phyloP scores from a whole-genome alignment of 257 asterid species.

The Asclepias syriaca region DNA sequence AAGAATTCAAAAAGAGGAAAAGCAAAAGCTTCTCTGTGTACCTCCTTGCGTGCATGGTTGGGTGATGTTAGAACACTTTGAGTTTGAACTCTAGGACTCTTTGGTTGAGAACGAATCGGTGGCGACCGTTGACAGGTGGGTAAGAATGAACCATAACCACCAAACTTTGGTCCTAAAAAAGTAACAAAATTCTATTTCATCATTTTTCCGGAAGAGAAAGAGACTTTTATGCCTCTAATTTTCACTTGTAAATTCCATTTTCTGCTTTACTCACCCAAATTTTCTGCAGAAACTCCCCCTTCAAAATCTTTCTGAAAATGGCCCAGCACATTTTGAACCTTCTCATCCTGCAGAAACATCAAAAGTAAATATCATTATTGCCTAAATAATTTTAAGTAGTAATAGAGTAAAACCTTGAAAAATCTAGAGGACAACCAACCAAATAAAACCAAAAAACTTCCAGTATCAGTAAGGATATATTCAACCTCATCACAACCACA shows the following conservation, averaged over 20 bases:
- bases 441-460: not conserved
- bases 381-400: not conserved
- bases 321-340: conserved; percentile 78
- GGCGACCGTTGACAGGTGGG: conserved; percentile 79
- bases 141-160: conserved; percentile 91
- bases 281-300: conserved; percentile 78
- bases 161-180: conserved; percentile 70
- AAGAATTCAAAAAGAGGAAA: conserved; percentile 17
- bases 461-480: not conserved
- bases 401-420: not conserved
- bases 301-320: conserved; percentile 91
- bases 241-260: conserved; percentile 13
- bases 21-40: conserved; percentile 23
- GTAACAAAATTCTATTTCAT: conserved; percentile 24
- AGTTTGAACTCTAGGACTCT: conserved; percentile 59
- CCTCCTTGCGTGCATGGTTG: conserved; percentile 42
- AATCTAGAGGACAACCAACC: not conserved
- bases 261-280: conserved; percentile 61
- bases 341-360: conserved; percentile 51
- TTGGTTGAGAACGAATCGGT: conserved; percentile 49
- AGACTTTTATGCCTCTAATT: conserved; percentile 10
- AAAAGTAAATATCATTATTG: conserved; percentile 4
- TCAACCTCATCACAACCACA: not conserved
- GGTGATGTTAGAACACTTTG: conserved; percentile 42
- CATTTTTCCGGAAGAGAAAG: conserved; percentile 16